phyloP scores from a whole-genome alignment of 345 rosid species.

The Anastatica hierochuntica region DNA sequence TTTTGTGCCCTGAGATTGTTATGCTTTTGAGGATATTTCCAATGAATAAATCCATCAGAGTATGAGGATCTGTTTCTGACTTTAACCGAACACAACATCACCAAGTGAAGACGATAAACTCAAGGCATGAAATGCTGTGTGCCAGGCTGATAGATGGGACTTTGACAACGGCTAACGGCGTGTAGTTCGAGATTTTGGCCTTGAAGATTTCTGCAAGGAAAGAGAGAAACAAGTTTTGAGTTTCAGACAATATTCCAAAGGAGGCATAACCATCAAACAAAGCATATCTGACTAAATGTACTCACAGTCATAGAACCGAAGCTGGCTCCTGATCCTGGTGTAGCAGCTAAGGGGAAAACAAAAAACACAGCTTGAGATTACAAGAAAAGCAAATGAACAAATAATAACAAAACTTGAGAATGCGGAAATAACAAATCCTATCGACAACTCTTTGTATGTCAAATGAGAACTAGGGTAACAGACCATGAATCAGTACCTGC shows the following conservation, averaged over 20 bases:
- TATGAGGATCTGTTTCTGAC: not conserved
- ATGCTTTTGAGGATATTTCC: too few species aligned
- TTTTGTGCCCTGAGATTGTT: too few species aligned
- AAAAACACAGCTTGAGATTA: not conserved
- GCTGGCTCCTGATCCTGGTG: slow-evolving; percentile 75
- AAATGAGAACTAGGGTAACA: not conserved
- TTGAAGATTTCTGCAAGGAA: slow-evolving; percentile 54
- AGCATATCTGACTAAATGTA: slow-evolving; percentile 13
- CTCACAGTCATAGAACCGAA: slow-evolving; percentile 72
- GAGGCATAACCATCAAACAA: not conserved
- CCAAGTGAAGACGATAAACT: not conserved
- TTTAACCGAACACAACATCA: slow-evolving; percentile 6
- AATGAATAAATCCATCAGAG: not conserved
- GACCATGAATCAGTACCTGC: slow-evolving; percentile 4
- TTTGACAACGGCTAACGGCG: slow-evolving; percentile 44
- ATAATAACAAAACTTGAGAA: too few species aligned
- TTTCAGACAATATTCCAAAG: not conserved
- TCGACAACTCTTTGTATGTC: too few species aligned
- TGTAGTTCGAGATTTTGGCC: slow-evolving; percentile 67
- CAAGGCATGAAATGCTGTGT: not conserved
- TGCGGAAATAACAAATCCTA: too few species aligned
- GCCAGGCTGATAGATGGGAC: not conserved
- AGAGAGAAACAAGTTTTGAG: slow-evolving; percentile 4
- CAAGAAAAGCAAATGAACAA: too few species aligned
- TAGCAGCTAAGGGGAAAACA: slow-evolving; percentile 37